phyloP scores from a whole-genome alignment of 2,329 filamentous ascomycete genomes.

The Rhinocladiella similis region DNA sequence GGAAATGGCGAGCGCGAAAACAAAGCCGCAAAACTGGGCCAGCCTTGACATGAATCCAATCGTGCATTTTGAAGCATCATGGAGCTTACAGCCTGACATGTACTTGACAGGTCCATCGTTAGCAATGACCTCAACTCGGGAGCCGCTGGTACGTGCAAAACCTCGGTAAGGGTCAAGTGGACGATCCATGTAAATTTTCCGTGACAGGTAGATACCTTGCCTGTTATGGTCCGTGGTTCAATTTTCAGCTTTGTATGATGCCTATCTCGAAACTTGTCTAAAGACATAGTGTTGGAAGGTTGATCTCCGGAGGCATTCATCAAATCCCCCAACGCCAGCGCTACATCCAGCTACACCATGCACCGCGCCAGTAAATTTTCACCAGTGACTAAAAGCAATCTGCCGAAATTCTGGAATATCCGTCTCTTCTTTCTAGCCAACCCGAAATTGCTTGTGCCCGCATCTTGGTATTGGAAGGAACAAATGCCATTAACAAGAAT shows the following conservation, averaged over 20 bases:
- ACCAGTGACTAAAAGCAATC: neutral
- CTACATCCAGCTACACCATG: neutral
- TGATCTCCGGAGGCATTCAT: neutral
- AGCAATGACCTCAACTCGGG: neutral
- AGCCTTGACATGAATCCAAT: neutral
- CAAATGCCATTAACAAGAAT: neutral
- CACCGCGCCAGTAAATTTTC: neutral
- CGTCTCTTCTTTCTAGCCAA: neutral
- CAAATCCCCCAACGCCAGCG: neutral
- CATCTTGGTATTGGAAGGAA: neutral
- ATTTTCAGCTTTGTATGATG: neutral
- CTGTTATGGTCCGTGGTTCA: neutral
- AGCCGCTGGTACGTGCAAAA: too few relatives aligned
- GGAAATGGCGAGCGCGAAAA: neutral
- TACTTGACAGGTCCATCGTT: neutral
- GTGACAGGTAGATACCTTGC: neutral
- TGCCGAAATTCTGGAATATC: neutral
- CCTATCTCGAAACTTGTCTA: too few relatives aligned
- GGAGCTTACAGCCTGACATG: neutral
- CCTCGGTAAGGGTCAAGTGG: neutral
- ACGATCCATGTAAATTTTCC: neutral
- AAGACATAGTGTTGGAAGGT: neutral
- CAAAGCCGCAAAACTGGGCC: too few relatives aligned
- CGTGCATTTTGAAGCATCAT: neutral
- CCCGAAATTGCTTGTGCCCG: neutral